phyloP scores from a whole-genome alignment of 2,329 filamentous ascomycete species.

The Neocucurbitaria cava region DNA sequence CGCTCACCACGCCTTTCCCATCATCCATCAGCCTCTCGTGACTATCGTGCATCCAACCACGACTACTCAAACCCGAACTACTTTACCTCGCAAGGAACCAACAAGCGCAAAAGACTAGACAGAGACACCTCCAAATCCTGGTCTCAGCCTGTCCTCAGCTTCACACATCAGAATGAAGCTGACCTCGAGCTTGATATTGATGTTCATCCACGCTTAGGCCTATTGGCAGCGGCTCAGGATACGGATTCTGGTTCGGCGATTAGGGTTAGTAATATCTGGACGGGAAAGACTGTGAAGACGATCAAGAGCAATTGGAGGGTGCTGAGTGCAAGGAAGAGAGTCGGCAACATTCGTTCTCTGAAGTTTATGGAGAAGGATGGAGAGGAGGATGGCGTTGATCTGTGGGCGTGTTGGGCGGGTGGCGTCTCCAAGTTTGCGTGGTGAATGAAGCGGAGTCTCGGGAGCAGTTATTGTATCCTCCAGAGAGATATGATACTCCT shows the following conservation, averaged over 20 bases:
- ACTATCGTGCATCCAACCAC: slow-evolving; percentile 4
- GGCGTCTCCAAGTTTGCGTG: slow-evolving; percentile 17
- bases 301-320: slow-evolving; percentile 8
- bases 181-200: slow-evolving; percentile 38
- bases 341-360: slow-evolving; percentile 27
- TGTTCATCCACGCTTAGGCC: slow-evolving; percentile 34
- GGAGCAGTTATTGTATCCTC: too few species aligned
- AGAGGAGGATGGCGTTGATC: slow-evolving; percentile 18
- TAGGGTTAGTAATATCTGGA: slow-evolving; percentile 42
- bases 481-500: too few species aligned
- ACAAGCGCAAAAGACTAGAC: slow-evolving; percentile 21
- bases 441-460: background rate
- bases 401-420: slow-evolving; percentile 35
- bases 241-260: slow-evolving; percentile 21
- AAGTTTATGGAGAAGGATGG: slow-evolving; percentile 38
- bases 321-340: background rate
- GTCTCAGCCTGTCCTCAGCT: slow-evolving; percentile 38
- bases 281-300: slow-evolving; percentile 36
- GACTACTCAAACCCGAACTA: too few species aligned
- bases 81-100: too few species aligned
- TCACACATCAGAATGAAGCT: slow-evolving; percentile 34
- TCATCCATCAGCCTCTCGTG: background rate
- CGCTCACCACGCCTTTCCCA: slow-evolving; percentile 22
- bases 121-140: slow-evolving; percentile 13
- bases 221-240: slow-evolving; percentile 44